phyloP scores from a whole-genome alignment of 2,329 filamentous ascomycete genomes.

The Fusarium albidum region DNA sequence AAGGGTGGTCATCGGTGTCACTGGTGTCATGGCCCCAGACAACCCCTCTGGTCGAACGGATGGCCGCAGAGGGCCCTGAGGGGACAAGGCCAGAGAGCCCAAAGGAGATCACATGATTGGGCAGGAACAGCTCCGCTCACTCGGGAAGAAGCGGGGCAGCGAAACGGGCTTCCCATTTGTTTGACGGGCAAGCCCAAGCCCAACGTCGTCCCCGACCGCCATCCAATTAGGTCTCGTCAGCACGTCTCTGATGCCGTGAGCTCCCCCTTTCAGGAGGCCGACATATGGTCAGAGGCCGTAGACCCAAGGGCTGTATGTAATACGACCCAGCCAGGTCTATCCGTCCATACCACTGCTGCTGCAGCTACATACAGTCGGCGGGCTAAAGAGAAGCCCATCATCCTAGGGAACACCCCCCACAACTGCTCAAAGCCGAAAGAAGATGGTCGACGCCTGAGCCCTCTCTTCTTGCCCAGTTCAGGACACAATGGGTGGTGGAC shows the following conservation, averaged over 20 bases:
- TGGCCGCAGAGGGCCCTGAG: constrained; percentile 10
- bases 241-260: constrained; percentile 10
- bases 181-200: constrained; percentile 12
- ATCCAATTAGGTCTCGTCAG: constrained; percentile 22
- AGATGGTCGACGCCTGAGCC: constrained; percentile 24
- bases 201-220: constrained; percentile 23
- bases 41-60: constrained; percentile 21
- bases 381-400: constrained; percentile 18
- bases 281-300: constrained; percentile 11
- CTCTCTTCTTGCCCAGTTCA: constrained; percentile 12
- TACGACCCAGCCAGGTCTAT: constrained; percentile 4
- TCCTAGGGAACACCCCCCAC: constrained; percentile 28
- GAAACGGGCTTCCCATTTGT: constrained; percentile 33
- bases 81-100: constrained; percentile 8
- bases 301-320: constrained; percentile 9
- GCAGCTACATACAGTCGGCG: constrained; percentile 6
- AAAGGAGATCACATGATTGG: constrained; percentile 27
- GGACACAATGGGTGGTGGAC: not conserved
- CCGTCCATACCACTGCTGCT: no score
- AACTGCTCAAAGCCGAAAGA: constrained; percentile 30
- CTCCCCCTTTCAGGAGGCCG: constrained; percentile 8
- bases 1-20: constrained; percentile 30
- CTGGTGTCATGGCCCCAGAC: constrained; percentile 17
- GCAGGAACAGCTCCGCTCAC: constrained; percentile 13
- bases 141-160: constrained; percentile 30